Base-by-base conservation (phyloP, 2,329 filamentous ascomycete genomes). In the Colletotrichum neosansevieriae region DNA sequence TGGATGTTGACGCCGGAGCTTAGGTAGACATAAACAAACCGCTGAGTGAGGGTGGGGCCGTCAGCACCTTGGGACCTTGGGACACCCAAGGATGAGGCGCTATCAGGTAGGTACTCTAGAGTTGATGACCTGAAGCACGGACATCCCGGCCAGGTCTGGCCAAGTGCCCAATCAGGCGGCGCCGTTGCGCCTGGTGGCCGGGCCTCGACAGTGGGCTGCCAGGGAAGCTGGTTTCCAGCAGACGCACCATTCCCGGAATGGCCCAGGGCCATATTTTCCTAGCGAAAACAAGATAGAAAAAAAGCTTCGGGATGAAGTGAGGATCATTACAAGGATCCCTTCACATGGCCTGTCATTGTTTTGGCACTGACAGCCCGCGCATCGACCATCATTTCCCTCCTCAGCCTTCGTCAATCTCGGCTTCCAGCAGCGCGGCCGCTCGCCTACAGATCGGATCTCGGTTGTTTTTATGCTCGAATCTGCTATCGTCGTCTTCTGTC, bases 11-110 rank as follows among this genome's bases (percentile, higher is more conserved):
- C 50, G 67, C 63, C 57, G 32, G 47, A 69, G 57, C 67, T 69
- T 47, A 58, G 67, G 67, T 47, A 58, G 67, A 69, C 67, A 61
- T 67, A 69, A 69, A 69, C 67, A 69, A 69, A 68, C 61, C 61
- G 49, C 49, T 32, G 17, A n/a, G 15, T 32, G 17, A n/a, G 15
- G 61, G 61, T 68, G 62, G 66, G 66, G 56, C 45, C 36, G 47
- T 54, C 50, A 63, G 51, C 24, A 51, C 53, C 58, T 47, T 56
- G 60, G 51, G 32, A 50, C 42, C 15, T n/a, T 50, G 47, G 36
- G 29, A n/a, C n/a, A 19, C 15, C 42, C 47, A 21, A 49, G 12
- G 32, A 24, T 34, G n/a, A 36, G 40, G 47, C 58, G 19, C 64
- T 51, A 57, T 36, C 36, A 63, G 34, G 47, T 61, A 63, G 34